Evolutionary conservation across 805 yeast species (phyloP).

Genomic region (Candida coleopterorum): DNA sequence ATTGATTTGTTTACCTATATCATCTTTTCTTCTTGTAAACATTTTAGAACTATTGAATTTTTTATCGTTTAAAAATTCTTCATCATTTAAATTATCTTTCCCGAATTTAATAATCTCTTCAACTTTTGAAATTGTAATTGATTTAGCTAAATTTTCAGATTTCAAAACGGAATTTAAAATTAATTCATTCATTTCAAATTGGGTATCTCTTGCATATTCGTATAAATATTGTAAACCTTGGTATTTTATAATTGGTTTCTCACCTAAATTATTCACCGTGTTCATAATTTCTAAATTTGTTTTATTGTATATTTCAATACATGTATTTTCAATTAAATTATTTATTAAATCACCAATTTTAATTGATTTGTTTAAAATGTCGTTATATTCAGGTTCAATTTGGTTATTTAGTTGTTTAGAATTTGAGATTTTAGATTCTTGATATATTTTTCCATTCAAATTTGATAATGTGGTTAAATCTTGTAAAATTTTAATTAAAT

Average conservation of each 20-base stretch:
- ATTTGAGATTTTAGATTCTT: constrained; percentile 45
- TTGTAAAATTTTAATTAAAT: constrained; percentile 58
- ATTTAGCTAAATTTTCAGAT: constrained; percentile 69
- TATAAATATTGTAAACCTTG: constrained; percentile 60
- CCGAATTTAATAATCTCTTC: constrained; percentile 61
- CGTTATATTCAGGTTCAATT: constrained; percentile 62
- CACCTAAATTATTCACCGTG: constrained; percentile 51
- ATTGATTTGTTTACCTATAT: constrained; percentile 51
- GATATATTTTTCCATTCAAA: constrained; percentile 55
- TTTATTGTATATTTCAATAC: constrained; percentile 53
- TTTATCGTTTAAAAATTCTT: constrained; percentile 52
- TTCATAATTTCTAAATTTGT: constrained; percentile 50
- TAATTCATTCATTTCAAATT: constrained; percentile 58
- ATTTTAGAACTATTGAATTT: constrained; percentile 68
- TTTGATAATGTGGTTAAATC: constrained; percentile 62
- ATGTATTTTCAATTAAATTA: constrained; percentile 55
- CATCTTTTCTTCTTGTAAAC: constrained; percentile 75
- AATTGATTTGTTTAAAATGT: constrained; percentile 46
- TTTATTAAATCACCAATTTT: constrained; percentile 57
- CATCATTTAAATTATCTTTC: constrained; percentile 56
- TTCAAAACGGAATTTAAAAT: constrained; percentile 58
- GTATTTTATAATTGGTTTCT: constrained; percentile 49
- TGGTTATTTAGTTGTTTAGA: constrained; percentile 43
- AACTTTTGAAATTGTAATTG: constrained; percentile 56
- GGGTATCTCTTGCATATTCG: constrained; percentile 67